Conservation (phyloP, 2,329 filamentous ascomycete genomes). For the Drechslera avenae region DNA sequence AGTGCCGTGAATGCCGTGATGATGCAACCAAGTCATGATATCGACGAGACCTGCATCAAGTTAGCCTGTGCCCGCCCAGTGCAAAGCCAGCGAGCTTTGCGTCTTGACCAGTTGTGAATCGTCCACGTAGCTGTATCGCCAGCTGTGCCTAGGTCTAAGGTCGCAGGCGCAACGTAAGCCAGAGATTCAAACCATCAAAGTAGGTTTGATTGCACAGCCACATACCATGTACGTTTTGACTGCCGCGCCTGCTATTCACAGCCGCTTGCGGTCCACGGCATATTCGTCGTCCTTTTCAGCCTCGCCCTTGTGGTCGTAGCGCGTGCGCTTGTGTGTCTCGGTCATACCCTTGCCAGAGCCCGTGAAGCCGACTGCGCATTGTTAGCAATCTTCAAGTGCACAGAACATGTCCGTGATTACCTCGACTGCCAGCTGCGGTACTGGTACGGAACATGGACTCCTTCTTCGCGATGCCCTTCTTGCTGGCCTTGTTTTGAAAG, state of each 20-base stretch:
- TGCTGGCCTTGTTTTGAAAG: conserved; percentile 74
- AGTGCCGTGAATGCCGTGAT: conserved; percentile 26
- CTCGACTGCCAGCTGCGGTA: conserved; percentile 82
- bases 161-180: conserved; percentile 28
- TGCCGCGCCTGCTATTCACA: not conserved
- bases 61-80: conserved; percentile 5
- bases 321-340: conserved; percentile 80
- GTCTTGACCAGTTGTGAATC: conserved; percentile 2
- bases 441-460: conserved; percentile 97
- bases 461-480: conserved; percentile 74
- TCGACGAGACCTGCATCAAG: conserved; percentile 7
- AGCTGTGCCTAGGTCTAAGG: conserved; percentile 18
- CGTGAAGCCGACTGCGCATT: conserved; percentile 81
- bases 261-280: conserved; percentile 11
- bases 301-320: conserved; percentile 71
- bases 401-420: conserved; percentile 55
- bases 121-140: not conserved
- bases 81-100: conserved; percentile 6
- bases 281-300: conserved; percentile 33
- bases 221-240: conserved; percentile 10
- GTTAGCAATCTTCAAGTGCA: conserved; percentile 25
- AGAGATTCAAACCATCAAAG: conserved; percentile 13
- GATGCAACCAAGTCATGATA: conserved; percentile 2
- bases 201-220: not conserved
- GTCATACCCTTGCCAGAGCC: conserved; percentile 96